Evolutionary conservation across 192 early-diverging fungal species (phyloP).

Genomic region (Dissophora globulifera): DNA sequence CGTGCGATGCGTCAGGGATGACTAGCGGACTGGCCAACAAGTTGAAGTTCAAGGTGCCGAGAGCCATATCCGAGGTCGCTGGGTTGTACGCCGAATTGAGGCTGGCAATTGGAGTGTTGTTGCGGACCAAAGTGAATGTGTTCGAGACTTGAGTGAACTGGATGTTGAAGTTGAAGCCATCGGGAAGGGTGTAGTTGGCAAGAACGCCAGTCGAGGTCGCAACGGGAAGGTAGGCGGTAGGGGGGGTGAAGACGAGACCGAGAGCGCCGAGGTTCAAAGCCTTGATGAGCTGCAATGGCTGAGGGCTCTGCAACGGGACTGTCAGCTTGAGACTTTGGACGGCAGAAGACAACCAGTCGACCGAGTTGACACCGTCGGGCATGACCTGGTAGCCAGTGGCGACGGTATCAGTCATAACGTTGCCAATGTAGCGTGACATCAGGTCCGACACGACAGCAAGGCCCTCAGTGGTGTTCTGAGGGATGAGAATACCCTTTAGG

Average conservation of each 20-base stretch:
- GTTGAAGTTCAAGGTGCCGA: conserved; percentile 52
- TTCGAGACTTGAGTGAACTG: conserved; percentile 38
- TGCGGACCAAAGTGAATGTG: conserved; percentile 29
- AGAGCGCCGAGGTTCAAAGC: conserved; percentile 59
- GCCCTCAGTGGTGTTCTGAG: conserved; percentile 53
- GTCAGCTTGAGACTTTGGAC: conserved; percentile 51
- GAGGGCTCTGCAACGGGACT: conserved; percentile 47
- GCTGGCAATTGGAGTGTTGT: conserved; percentile 42
- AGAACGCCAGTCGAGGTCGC: conserved; percentile 46
- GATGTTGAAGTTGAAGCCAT: conserved; percentile 62
- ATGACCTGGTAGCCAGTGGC: conserved; percentile 57
- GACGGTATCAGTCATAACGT: conserved; percentile 47
- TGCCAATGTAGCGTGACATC: conserved; percentile 60
- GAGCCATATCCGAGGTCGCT: conserved; percentile 44
- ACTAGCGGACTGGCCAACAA: conserved; percentile 42
- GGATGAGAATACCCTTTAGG: conserved; percentile 59
- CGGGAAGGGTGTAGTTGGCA: conserved; percentile 59
- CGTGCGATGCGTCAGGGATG: conserved; percentile 40
- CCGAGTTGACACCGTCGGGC: conserved; percentile 52
- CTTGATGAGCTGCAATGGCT: conserved; percentile 57
- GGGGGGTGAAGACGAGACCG: conserved; percentile 51
- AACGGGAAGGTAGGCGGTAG: conserved; percentile 53
- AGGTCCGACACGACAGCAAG: conserved; percentile 53
- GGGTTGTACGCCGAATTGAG: conserved; percentile 44
- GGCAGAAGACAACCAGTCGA: conserved; percentile 49